Percentiles rank a stretch among this genome's conserved stretches.
Conservation (phyloP, 116 monocot species). For the Iris pallida region DNA sequence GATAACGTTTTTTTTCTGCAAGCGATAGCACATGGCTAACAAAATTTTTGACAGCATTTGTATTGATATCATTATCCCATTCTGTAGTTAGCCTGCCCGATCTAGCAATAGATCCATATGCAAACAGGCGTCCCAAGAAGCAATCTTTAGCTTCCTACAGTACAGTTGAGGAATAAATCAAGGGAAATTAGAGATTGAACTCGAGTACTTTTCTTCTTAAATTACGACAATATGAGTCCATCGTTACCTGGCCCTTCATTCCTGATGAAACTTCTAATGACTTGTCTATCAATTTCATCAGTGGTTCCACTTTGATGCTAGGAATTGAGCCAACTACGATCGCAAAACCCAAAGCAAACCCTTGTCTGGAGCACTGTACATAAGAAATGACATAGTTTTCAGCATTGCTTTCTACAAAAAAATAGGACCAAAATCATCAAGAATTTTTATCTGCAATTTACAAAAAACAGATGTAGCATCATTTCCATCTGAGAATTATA, state of each 20-base stretch:
- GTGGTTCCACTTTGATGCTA: conserved; percentile 39
- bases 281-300: conserved; percentile 65
- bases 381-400: conserved; percentile 7
- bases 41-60: conserved; percentile 49
- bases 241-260: conserved; percentile 83
- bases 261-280: conserved; percentile 64
- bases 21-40: conserved; percentile 43
- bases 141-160: conserved; percentile 80
- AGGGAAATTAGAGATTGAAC: neutral
- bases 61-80: conserved; percentile 35
- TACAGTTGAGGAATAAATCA: neutral
- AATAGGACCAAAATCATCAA: neutral
- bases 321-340: conserved; percentile 46
- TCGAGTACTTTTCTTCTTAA: neutral
- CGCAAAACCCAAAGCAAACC: conserved; percentile 81
- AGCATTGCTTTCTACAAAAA: neutral
- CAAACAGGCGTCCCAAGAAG: conserved; percentile 81
- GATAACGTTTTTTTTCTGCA: conserved; percentile 75
- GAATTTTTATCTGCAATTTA: neutral
- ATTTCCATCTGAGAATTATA: neutral
- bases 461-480: neutral
- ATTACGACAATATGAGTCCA: neutral
- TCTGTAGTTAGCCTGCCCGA: conserved; percentile 60
- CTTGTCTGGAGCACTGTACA: conserved; percentile 90
- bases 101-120: conserved; percentile 77